Evolutionary conservation across 345 rosid genomes (phyloP).

Genomic region (Excoecaria cochinchinensis): DNA sequence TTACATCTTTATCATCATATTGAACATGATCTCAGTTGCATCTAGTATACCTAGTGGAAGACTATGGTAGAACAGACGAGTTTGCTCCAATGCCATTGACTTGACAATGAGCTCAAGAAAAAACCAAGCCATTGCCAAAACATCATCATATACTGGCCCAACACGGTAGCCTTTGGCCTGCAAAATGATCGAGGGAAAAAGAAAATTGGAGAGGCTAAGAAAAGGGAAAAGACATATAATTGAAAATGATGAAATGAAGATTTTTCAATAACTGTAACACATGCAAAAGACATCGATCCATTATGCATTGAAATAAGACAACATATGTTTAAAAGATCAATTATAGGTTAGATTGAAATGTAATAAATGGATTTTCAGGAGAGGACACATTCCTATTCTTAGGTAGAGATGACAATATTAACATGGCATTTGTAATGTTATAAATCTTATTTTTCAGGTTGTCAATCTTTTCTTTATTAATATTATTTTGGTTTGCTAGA

Average conservation of each 20-base stretch:
- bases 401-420: neutral
- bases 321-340: neutral
- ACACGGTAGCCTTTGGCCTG: slow-evolving; percentile 99
- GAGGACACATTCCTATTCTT: neutral
- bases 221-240: neutral
- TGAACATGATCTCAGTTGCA: neutral
- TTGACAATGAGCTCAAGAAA: slow-evolving; percentile 96
- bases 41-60: slow-evolving; percentile 72
- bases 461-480: neutral
- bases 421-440: neutral
- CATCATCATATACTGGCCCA: slow-evolving; percentile 99
- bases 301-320: neutral
- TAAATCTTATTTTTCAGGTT: neutral
- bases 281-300: neutral
- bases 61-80: slow-evolving; percentile 79
- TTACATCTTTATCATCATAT: neutral
- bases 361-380: neutral
- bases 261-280: neutral
- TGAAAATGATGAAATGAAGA: neutral
- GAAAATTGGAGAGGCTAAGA: neutral
- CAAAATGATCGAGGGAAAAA: slow-evolving; percentile 19
- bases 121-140: slow-evolving; percentile 99
- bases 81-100: slow-evolving; percentile 98
- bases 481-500: neutral
- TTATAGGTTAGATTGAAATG: neutral